Base-by-base conservation (phyloP, 352 stramenopile genomes). In the Phytophthora idaei region DNA sequence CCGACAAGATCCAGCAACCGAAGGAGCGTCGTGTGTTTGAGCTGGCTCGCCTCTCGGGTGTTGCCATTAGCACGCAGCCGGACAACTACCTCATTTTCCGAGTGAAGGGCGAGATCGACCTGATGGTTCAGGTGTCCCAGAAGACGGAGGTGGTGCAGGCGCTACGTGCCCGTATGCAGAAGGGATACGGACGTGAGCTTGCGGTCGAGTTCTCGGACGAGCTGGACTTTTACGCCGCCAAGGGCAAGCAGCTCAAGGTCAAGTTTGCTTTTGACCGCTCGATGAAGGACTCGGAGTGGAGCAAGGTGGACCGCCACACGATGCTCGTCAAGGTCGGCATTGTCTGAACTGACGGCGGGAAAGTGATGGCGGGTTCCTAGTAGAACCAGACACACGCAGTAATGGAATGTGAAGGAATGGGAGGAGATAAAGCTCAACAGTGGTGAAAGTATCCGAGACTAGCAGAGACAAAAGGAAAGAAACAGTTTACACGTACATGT, bases 81-180 rank as follows among this genome's bases (percentile, higher is more conserved):
- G 87, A 95, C 68, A 90, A 93, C 72, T 95, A 93, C 63, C 57
- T 95, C 36, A 71, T 93, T 41, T 44, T 95, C 14, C 84, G 88
- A 50, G 81, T 93, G 29, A 88, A 93, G 72, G 78, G 77, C 42
- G 85, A 93, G 66, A 79, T 83, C 14, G 87, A 93, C 56, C 58
- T 95, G 47, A 82, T 93, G 54, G 67, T 91, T 28, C 71, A 85
- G 25, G 76, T 85, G 34, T 67, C 85, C 42, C 85, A 95, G 59
- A 95, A 95, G 79, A 95, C 80, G 12, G 87, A 95, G 61, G 68
- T 95, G 32, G 85, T 93, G 46, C 79, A 87, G 61, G 74, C 80
- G n/a, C 64, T 94, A 32, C 84, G 86, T 57, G 84, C 80, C 59
- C 81, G 79, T 50, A 79, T 91, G 36, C 66, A 89, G 62, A 80